These are phyloP conservation scores for Raphanus sativus DNA, from an alignment of 345 rosid genomes.

Conservation along the genomic window DNA sequence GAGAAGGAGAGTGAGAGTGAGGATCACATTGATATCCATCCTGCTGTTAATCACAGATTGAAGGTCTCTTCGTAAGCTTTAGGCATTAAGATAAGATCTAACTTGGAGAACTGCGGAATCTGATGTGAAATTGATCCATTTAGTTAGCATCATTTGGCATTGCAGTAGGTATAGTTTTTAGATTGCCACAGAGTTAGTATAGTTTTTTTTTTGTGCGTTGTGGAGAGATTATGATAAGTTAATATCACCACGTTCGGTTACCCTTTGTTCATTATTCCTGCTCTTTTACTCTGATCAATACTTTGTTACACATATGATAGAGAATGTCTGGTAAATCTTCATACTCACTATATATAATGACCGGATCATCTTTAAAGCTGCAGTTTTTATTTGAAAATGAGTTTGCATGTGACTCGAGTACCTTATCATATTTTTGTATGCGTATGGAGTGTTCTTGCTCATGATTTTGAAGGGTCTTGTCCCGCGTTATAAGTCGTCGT, in stretches of 20 bases:
- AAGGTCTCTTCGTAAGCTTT: constrained; percentile 47
- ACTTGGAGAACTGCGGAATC: not conserved
- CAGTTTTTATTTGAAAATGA: not conserved
- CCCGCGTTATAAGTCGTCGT: not conserved
- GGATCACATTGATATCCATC: constrained; percentile 84
- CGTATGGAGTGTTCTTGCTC: constrained; percentile 1
- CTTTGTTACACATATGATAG: not conserved
- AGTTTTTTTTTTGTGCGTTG: not conserved
- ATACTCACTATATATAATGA: not conserved
- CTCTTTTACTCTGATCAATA: not conserved
- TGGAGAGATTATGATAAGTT: not conserved
- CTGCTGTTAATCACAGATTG: constrained; percentile 93
- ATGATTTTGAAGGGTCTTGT: not conserved
- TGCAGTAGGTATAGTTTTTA: not conserved
- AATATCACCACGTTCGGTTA: not conserved
- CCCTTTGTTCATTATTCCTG: not conserved
- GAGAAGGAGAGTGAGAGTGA: constrained; percentile 64
- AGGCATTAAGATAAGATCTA: not conserved
- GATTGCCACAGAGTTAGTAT: too few relatives aligned
- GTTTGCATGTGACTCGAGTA: not conserved
- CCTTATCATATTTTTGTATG: not conserved
- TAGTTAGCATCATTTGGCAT: not conserved
- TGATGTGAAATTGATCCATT: not conserved
- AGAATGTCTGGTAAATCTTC: too few relatives aligned
- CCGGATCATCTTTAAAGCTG: not conserved